Conservation (phyloP, 108 stramenopile genomes). For the Nitzschia sp. region DNA sequence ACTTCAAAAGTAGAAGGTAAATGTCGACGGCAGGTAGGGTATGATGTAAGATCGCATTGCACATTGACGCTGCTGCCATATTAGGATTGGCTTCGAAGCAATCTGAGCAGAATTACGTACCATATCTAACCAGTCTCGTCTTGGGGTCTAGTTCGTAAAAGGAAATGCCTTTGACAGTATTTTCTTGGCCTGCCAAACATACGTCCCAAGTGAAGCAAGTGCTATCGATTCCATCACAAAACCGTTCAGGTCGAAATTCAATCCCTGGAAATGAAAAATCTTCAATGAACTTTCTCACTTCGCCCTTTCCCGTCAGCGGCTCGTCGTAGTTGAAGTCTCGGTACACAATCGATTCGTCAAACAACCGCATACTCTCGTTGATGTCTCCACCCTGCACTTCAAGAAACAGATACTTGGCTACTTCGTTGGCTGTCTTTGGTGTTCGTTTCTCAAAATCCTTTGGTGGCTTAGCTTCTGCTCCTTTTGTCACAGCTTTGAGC, state of each 20-base stretch:
- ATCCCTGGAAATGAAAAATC: constrained; percentile 82
- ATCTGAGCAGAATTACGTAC: neutral
- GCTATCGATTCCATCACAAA: constrained; percentile 65
- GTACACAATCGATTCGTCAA: constrained; percentile 62
- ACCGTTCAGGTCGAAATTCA: constrained; percentile 58
- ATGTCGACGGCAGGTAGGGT: too few species aligned
- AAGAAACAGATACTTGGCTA: constrained; percentile 73
- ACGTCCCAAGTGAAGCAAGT: constrained; percentile 86
- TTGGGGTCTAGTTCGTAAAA: constrained; percentile 77
- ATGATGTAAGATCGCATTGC: too few species aligned
- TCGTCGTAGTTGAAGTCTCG: constrained; percentile 78
- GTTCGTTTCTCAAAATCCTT: constrained; percentile 39
- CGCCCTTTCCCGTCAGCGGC: constrained; percentile 40
- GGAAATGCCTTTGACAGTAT: constrained; percentile 76
- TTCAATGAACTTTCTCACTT: constrained; percentile 68
- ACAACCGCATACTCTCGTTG: constrained; percentile 68
- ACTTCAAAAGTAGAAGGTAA: constrained; percentile 4
- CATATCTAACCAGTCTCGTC: constrained; percentile 54
- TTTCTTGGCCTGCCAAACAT: constrained; percentile 51
- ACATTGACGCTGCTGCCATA: too few species aligned
- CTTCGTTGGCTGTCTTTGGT: constrained; percentile 60
- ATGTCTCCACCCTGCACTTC: constrained; percentile 63
- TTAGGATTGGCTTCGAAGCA: too few species aligned
- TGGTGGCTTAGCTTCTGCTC: constrained; percentile 49
- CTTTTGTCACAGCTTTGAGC: constrained; percentile 65